Evolutionary conservation across 1,139 yeast species (phyloP), one percentile per base, ranked within the genome.

Genomic region (Suhomyces choctaworum): DNA sequence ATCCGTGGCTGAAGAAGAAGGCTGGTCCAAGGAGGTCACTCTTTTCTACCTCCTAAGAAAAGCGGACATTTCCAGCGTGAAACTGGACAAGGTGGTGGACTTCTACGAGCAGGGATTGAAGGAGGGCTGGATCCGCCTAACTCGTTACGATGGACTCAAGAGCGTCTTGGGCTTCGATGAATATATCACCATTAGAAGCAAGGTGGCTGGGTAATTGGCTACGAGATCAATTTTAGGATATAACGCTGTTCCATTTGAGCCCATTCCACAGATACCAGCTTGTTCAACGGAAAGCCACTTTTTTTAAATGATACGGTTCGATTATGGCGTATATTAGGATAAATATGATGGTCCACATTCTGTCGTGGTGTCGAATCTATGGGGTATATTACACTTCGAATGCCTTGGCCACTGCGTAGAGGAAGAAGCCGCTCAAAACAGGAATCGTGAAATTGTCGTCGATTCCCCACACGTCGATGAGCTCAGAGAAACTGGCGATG

Each of bases 401-500:
- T 12, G 33, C 39, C 37, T 47, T 46, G 26, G 79, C 72, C 13
- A 76, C 65, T 19, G 59, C 60, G 50, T 68, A 70, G 42, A 89
- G 66, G 48, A 83, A 76, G 9, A 73, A 58, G 7, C 94, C 84
- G 27, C 95, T 81, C 31, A 89, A 58, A 1, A 87, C 88, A 3
- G 98, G 98, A 41, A 92, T 90, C 33, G 97, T 89, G 51, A 94
- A 77, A 58, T 92, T 92, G 57, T 92, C 99, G 59, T 92, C 98
- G 60, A 88, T 63, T 26, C 78, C 80, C 45, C 74, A 80, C 21
- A 89, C 40, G 50, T 82, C 86, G 32, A 89, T 73, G 22, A 86
- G 86, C 64, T 90, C 97, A 27, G 95, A 82, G n/a, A 82, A 63
- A 11, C 96, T 80, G 16, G 96, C 95, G 35, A 86, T 76, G 14